phyloP scores from a whole-genome alignment of 768 basidiomycete species.

The Gymnopilus dilepis region DNA sequence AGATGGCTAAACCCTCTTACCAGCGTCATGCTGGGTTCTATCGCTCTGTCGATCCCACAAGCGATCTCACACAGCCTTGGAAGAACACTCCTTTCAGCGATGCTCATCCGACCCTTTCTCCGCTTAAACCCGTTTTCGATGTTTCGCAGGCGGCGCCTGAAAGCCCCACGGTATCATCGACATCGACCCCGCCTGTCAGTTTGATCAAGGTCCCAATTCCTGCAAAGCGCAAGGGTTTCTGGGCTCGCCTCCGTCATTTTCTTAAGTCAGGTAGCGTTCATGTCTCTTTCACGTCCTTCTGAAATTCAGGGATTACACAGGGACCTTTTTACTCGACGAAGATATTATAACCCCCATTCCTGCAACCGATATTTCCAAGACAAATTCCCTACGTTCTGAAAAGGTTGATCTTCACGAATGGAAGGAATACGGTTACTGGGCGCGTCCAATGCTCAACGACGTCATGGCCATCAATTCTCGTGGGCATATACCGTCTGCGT shows the following conservation, averaged over 20 bases:
- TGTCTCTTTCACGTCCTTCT: slow-evolving; percentile 2
- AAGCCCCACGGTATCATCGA: not conserved
- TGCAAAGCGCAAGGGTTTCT: slow-evolving; percentile 17
- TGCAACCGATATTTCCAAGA: slow-evolving; percentile 1
- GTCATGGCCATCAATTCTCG: slow-evolving; percentile 48
- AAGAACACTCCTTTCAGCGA: slow-evolving; percentile 25
- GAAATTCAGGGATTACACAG: slow-evolving; percentile 7
- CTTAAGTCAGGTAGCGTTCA: slow-evolving; percentile 13
- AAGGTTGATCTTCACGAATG: slow-evolving; percentile 44
- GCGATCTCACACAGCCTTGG: slow-evolving; percentile 33
- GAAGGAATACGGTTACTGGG: slow-evolving; percentile 62
- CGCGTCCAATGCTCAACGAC: slow-evolving; percentile 48
- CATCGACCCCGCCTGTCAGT: slow-evolving; percentile 17
- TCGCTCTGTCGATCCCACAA: slow-evolving; percentile 27
- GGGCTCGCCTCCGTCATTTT: slow-evolving; percentile 20
- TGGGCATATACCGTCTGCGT: slow-evolving; percentile 33
- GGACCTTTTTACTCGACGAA: slow-evolving; percentile 11
- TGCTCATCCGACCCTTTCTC: slow-evolving; percentile 24
- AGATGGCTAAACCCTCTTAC: slow-evolving; percentile 12
- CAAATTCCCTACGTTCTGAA: not conserved
- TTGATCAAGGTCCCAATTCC: not conserved
- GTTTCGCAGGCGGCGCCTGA: slow-evolving; percentile 10
- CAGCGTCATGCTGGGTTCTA: slow-evolving; percentile 37
- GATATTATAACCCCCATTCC: slow-evolving; percentile 11
- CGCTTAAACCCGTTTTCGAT: slow-evolving; percentile 30